A percentile compares a stretch with the other conserved stretches of the same genome.
Evolutionary conservation across 306 rosid species (phyloP).

Genomic region (Ormosia semicastrata): DNA sequence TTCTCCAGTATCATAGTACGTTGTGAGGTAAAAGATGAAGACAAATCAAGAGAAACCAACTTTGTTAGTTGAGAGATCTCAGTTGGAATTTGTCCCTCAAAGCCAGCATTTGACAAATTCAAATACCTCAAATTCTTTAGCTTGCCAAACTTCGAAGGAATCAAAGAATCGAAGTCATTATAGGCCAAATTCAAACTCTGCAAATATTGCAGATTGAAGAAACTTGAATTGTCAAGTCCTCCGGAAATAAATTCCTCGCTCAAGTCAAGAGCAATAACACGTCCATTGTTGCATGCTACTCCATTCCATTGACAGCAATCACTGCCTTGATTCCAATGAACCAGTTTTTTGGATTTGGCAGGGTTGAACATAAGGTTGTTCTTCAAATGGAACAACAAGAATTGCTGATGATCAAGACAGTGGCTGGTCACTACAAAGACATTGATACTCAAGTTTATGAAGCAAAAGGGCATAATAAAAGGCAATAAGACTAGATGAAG

Average conservation of each 20-base stretch:
- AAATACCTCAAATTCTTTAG: conserved; percentile 23
- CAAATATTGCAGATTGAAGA: conserved; percentile 28
- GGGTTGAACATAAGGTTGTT: not conserved
- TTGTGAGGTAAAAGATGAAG: not conserved
- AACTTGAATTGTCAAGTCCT: conserved; percentile 12
- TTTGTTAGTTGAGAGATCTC: conserved; percentile 28
- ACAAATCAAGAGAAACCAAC: conserved; percentile 20
- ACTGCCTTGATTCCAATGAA: conserved; percentile 16
- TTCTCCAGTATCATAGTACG: conserved; percentile 6
- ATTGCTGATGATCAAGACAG: not conserved
- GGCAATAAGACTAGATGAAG: not conserved
- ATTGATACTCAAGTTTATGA: not conserved
- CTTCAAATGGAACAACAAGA: conserved; percentile 9
- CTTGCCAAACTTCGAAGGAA: conserved; percentile 10
- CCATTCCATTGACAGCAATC: conserved; percentile 55
- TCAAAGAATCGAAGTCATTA: not conserved
- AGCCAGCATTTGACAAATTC: conserved; percentile 30
- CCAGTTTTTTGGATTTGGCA: not conserved
- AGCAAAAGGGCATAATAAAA: not conserved
- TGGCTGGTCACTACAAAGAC: not conserved
- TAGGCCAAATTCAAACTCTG: conserved; percentile 26
- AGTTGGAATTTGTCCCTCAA: conserved; percentile 22
- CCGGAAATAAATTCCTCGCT: conserved; percentile 22
- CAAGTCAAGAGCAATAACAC: conserved; percentile 24
- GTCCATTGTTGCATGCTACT: conserved; percentile 33